Evolutionary conservation across 2,329 filamentous ascomycete species (phyloP).

Genomic region (Apiospora kogelbergensis): DNA sequence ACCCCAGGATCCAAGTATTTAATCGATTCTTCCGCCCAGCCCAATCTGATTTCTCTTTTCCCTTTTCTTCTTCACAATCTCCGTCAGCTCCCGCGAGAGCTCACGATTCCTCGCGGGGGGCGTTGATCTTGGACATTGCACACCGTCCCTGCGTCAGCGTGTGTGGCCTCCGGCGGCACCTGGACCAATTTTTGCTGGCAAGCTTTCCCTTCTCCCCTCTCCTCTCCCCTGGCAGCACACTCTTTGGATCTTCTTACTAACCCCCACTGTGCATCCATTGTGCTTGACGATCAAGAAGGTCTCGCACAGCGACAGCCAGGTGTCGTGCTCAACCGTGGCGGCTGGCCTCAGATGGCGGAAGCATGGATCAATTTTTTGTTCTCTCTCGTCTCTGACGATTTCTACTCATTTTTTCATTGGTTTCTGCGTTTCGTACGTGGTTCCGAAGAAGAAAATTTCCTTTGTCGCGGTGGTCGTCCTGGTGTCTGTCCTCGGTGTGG

Average conservation of each 20-base stretch:
- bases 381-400: neutral
- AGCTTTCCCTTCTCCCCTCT: neutral
- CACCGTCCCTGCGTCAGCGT: neutral
- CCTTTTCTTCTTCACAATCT: neutral
- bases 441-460: neutral
- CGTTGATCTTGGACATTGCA: neutral
- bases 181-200: neutral
- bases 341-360: neutral
- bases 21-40: neutral
- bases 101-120: neutral
- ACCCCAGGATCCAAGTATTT: neutral
- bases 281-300: slow-evolving; percentile 2
- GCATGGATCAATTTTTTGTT: neutral
- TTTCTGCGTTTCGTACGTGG: neutral
- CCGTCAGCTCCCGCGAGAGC: neutral
- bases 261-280: neutral
- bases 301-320: neutral
- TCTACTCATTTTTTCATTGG: neutral
- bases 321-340: neutral
- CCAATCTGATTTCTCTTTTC: neutral
- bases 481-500: neutral
- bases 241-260: neutral
- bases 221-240: neutral
- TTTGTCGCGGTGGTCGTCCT: neutral
- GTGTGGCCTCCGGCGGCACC: neutral